A percentile compares a stretch with the other conserved stretches of the same genome.
Evolutionary conservation across 2,329 filamentous ascomycete species (phyloP).

Genomic region (Pestalotiopsis sp.): DNA sequence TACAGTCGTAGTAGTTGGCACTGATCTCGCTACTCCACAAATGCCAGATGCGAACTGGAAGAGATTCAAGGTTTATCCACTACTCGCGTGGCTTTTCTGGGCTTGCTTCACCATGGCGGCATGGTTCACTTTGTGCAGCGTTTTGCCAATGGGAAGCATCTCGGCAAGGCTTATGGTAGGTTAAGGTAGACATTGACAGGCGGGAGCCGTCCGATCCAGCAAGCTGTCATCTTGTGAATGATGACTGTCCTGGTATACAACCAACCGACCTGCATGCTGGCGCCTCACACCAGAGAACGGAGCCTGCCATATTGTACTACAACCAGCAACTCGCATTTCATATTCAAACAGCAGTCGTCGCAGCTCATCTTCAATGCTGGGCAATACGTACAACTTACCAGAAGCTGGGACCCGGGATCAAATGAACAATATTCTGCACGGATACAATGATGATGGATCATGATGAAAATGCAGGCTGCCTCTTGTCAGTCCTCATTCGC

Average conservation of each 20-base stretch:
- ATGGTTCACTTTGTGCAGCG: neutral
- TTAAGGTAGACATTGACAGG: neutral
- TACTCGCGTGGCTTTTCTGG: neutral
- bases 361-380: neutral
- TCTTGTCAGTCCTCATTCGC: neutral
- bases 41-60: neutral
- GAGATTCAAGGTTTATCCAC: neutral
- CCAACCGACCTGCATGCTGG: neutral
- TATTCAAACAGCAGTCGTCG: neutral
- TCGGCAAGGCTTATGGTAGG: neutral
- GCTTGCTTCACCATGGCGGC: neutral
- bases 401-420: neutral
- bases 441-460: neutral
- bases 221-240: neutral
- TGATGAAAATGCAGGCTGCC: neutral
- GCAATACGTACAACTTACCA: neutral
- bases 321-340: neutral
- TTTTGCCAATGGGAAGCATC: neutral
- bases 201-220: neutral
- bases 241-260: neutral
- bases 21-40: neutral
- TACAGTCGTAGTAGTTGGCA: neutral
- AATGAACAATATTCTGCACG: neutral
- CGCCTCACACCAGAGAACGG: neutral
- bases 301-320: neutral